phyloP scores from a whole-genome alignment of 2,329 filamentous ascomycete species.

The Nothopassalora personata region DNA sequence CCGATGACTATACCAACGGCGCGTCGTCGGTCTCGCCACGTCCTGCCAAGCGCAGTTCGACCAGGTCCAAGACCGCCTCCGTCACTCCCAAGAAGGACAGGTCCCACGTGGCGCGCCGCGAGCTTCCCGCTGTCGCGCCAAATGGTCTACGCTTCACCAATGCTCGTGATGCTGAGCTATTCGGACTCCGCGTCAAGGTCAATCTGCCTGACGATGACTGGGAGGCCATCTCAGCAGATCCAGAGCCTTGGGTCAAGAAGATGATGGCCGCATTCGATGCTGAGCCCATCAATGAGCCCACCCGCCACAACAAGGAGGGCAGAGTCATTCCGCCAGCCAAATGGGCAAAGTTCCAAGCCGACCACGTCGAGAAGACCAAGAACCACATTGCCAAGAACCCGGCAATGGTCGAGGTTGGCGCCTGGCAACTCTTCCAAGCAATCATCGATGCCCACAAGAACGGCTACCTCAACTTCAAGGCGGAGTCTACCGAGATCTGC shows the following conservation, averaged over 20 bases:
- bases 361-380: not conserved
- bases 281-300: not conserved
- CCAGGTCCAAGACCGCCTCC: not conserved
- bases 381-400: not conserved
- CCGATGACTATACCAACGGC: not conserved
- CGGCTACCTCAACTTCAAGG: not conserved
- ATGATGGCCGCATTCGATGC: constrained; percentile 2
- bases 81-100: not conserved
- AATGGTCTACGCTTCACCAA: constrained; percentile 2
- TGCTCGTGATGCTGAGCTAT: not conserved
- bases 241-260: not conserved
- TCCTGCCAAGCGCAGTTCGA: not conserved
- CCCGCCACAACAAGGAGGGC: not conserved
- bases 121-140: not conserved
- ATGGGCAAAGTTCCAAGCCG: not conserved
- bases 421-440: not conserved
- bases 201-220: not conserved
- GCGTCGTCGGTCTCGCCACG: not conserved
- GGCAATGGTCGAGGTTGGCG: not conserved
- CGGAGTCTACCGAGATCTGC: not conserved
- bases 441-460: not conserved
- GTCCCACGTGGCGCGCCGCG: not conserved
- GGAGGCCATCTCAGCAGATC: not conserved
- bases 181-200: not conserved
- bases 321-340: not conserved